Conservation (phyloP, 768 basidiomycete species). For the Russula sp. region DNA sequence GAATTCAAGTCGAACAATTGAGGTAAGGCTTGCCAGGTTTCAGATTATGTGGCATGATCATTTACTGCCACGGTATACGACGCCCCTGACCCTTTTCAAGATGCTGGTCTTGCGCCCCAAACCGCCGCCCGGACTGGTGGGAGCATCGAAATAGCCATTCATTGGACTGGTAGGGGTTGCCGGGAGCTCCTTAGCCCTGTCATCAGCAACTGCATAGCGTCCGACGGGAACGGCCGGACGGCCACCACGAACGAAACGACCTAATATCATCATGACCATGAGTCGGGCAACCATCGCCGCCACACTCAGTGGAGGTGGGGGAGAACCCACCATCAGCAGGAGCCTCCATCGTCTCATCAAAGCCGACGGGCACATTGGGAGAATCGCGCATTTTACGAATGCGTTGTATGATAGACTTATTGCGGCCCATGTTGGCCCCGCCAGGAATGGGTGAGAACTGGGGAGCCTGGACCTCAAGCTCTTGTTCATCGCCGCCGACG, state of each 20-base stretch:
- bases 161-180: conserved; percentile 40
- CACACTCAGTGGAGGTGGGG: conserved; percentile 44
- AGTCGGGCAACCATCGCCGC: conserved; percentile 48
- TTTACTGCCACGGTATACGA: conserved; percentile 26
- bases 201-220: conserved; percentile 66
- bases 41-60: conserved; percentile 2
- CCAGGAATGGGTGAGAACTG: conserved; percentile 40
- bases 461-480: conserved; percentile 42
- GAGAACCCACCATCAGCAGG: conserved; percentile 42
- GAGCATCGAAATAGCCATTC: conserved; percentile 14
- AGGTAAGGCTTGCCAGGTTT: neutral
- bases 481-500: conserved; percentile 21
- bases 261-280: conserved; percentile 69
- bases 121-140: conserved; percentile 17
- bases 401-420: conserved; percentile 82
- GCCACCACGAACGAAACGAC: conserved; percentile 57
- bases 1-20: conserved; percentile 3
- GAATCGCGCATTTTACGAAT: conserved; percentile 86
- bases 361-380: conserved; percentile 72
- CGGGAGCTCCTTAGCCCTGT: conserved; percentile 55
- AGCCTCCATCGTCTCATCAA: conserved; percentile 39
- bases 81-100: conserved; percentile 28
- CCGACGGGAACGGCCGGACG: conserved; percentile 42
- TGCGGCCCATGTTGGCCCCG: conserved; percentile 57
- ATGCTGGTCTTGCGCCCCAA: conserved; percentile 30